Evolutionary conservation across 1,284 basidiomycete genomes (phyloP).

Genomic region (Boletus smithii): DNA sequence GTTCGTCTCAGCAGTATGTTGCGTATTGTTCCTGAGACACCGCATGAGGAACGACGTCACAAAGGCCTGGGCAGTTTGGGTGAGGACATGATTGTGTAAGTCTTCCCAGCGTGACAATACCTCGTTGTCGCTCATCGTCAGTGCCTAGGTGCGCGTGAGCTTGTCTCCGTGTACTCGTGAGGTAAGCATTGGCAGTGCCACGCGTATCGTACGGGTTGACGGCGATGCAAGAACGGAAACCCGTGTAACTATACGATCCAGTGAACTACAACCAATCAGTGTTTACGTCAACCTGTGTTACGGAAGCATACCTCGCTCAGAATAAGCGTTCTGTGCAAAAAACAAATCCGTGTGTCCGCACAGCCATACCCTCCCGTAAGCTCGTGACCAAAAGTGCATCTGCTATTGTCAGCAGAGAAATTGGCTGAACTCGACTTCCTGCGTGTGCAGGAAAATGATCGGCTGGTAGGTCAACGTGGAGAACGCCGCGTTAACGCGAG

Average conservation of each 20-base stretch:
- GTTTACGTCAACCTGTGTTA: neutral
- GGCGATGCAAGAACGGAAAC: slow-evolving; percentile 81
- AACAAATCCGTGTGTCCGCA: slow-evolving; percentile 82
- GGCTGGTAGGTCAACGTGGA: slow-evolving; percentile 85
- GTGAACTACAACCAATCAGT: slow-evolving; percentile 59
- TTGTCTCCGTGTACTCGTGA: neutral
- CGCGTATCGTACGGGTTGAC: slow-evolving; percentile 82
- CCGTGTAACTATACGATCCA: slow-evolving; percentile 81
- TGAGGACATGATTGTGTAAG: no score
- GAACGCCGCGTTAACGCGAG: slow-evolving; percentile 80
- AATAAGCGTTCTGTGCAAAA: no score
- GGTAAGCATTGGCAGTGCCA: slow-evolving; percentile 61
- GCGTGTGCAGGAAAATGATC: slow-evolving; percentile 85
- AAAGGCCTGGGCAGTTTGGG: slow-evolving; percentile 85
- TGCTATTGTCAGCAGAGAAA: slow-evolving; percentile 79
- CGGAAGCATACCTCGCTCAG: slow-evolving; percentile 54
- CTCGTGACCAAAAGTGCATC: slow-evolving; percentile 87
- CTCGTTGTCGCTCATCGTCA: slow-evolving; percentile 77
- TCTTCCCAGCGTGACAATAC: slow-evolving; percentile 84
- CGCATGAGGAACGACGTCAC: no score
- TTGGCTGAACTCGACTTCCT: slow-evolving; percentile 83
- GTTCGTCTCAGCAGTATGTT: slow-evolving; percentile 45
- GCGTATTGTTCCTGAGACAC: slow-evolving; percentile 64
- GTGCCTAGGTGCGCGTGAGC: slow-evolving; percentile 39
- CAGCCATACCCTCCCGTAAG: slow-evolving; percentile 84